Conservation (phyloP, 2,329 filamentous ascomycete species). For the Colletotrichum noveboracense region DNA sequence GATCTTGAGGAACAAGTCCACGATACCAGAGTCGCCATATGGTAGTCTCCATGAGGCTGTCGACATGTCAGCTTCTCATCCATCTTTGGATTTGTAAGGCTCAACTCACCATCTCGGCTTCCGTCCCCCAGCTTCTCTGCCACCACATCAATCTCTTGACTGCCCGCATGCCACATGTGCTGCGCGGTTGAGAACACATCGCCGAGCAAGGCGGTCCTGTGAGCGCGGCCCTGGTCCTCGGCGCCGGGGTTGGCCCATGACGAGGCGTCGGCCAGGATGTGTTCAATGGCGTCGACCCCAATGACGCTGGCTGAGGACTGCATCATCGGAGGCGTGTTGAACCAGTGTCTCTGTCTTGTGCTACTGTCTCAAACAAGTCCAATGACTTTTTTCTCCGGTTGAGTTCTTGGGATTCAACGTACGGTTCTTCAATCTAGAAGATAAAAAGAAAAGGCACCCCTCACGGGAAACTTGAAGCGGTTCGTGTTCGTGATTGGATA, state of each 20-base stretch:
- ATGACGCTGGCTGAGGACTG: neutral
- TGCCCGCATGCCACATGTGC: conserved; percentile 44
- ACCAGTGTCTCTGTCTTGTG: neutral
- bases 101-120: conserved; percentile 58
- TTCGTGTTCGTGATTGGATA: neutral
- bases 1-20: conserved; percentile 60
- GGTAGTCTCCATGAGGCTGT: conserved; percentile 62
- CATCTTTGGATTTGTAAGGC: neutral
- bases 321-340: neutral
- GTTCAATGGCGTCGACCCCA: neutral
- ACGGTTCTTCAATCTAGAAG: neutral
- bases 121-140: conserved; percentile 60
- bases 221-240: neutral
- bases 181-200: conserved; percentile 43
- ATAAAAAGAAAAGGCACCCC: neutral
- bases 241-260: neutral
- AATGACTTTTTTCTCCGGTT: neutral
- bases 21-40: conserved; percentile 61
- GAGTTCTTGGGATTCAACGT: neutral
- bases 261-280: conserved; percentile 1
- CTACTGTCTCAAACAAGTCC: neutral
- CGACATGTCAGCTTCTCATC: conserved; percentile 17
- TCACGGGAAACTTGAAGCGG: neutral
- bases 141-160: conserved; percentile 47
- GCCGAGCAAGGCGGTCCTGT: neutral